Evolutionary conservation across 179 eudicot species (phyloP).

Genomic region (Nepenthes alata): DNA sequence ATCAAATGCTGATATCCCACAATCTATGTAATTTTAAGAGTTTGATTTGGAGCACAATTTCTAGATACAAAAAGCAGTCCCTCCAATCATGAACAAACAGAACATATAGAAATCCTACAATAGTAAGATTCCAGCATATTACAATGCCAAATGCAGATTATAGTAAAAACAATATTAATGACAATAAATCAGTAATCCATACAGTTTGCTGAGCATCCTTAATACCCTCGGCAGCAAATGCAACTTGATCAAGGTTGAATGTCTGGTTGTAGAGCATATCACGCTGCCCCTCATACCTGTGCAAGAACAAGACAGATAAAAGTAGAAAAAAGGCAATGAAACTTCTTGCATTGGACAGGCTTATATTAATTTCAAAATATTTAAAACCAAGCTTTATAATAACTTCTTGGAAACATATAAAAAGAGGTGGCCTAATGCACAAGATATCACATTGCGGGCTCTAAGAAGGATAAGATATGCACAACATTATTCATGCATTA

Average conservation of each 20-base stretch:
- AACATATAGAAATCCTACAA: not conserved
- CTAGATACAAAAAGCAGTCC: no score
- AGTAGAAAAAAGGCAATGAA: not conserved
- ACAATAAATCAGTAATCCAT: constrained; percentile 17
- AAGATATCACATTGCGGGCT: no score
- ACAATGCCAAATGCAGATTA: not conserved
- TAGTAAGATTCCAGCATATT: not conserved
- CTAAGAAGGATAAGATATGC: no score
- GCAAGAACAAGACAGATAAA: not conserved
- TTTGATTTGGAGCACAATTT: no score
- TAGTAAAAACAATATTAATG: not conserved
- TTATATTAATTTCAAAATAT: no score
- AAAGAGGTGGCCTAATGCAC: no score
- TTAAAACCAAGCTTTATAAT: no score
- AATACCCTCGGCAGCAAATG: constrained; percentile 93
- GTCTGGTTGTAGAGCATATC: constrained; percentile 97
- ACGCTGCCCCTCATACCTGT: constrained; percentile 97
- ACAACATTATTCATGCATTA: no score
- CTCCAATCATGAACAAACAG: no score
- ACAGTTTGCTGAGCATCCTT: constrained; percentile 99
- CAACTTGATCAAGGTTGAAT: constrained; percentile 85
- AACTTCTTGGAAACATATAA: no score
- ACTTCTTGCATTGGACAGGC: not conserved
- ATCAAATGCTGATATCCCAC: no score
- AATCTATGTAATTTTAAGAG: no score